Evolutionary conservation across 306 rosid species (phyloP).

Genomic region (Vigna nakashimae): DNA sequence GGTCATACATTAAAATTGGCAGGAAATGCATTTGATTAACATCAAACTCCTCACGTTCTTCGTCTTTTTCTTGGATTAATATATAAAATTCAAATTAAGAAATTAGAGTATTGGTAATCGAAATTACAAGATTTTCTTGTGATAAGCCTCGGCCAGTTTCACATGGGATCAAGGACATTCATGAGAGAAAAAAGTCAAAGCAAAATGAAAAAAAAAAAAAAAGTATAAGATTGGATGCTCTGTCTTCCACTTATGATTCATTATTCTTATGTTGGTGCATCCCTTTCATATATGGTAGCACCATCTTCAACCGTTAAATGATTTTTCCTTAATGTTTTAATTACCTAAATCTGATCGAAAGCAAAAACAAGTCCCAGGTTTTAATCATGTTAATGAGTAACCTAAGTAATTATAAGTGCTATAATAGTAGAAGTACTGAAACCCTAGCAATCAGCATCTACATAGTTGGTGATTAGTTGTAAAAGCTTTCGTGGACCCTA

Average conservation of each 20-base stretch:
- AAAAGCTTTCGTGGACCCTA: conserved; percentile 41
- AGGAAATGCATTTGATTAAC: neutral
- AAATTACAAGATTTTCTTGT: neutral
- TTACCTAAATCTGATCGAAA: neutral
- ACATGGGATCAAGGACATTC: conserved; percentile 40
- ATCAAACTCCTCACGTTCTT: neutral
- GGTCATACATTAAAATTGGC: no score
- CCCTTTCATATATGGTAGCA: conserved; percentile 38
- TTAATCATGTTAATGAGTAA: neutral
- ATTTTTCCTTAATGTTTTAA: neutral
- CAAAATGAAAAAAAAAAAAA: conserved; percentile 23
- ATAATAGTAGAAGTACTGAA: neutral
- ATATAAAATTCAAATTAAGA: no score
- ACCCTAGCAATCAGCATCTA: conserved; percentile 34
- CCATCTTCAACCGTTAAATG: conserved; percentile 8
- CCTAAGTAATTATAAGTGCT: neutral
- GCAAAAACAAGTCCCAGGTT: neutral
- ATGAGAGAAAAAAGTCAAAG: conserved; percentile 48
- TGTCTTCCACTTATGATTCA: conserved; percentile 46
- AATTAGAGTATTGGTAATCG: neutral
- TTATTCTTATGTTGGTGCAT: conserved; percentile 44
- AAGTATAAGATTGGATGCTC: conserved; percentile 42
- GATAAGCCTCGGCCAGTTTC: neutral
- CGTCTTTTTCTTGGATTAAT: no score
- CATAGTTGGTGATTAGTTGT: conserved; percentile 48